Percentiles rank a stretch among this genome's conserved stretches.
These are phyloP conservation scores for Daldinia sp. DNA, from an alignment of 2,329 filamentous ascomycete genomes.

Conservation along the genomic window DNA sequence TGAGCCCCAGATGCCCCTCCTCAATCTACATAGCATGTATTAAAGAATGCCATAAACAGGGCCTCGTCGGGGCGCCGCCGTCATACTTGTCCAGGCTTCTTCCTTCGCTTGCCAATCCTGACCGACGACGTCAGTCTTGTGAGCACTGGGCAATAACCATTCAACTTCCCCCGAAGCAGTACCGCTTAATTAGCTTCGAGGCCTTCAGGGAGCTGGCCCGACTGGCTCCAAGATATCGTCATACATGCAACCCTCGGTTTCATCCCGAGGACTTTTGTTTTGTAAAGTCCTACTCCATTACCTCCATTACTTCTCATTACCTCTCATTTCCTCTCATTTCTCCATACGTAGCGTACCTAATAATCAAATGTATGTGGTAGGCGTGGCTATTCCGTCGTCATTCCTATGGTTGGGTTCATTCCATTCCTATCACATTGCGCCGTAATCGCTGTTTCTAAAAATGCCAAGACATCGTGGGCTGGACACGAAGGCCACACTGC, in stretches of 20 bases:
- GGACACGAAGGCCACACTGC: constrained; percentile 31
- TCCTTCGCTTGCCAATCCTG: constrained; percentile 28
- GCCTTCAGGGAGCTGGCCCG: constrained; percentile 33
- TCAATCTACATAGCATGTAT: background rate
- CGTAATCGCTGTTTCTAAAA: constrained; percentile 23
- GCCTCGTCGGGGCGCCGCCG: constrained; percentile 16
- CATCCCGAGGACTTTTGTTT: constrained; percentile 36
- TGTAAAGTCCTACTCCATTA: constrained; percentile 25
- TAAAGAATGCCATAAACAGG: constrained; percentile 22
- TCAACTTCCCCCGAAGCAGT: constrained; percentile 32
- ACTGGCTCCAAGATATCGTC: constrained; percentile 41
- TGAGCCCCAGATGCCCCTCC: constrained; percentile 31
- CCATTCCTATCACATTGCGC: constrained; percentile 28
- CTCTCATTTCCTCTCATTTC: no score
- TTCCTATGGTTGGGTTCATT: constrained; percentile 27
- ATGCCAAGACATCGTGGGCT: constrained; percentile 34
- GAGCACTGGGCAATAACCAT: constrained; percentile 28
- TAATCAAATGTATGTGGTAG: constrained; percentile 14
- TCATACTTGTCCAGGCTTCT: constrained; percentile 35
- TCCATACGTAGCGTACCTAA: background rate
- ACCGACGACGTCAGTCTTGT: constrained; percentile 37
- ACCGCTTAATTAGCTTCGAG: constrained; percentile 37
- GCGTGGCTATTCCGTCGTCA: constrained; percentile 30
- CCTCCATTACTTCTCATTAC: no score
- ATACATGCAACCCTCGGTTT: constrained; percentile 42